Conservation (phyloP, 495 filamentous ascomycete species). For the Venustampulla echinocandica region DNA sequence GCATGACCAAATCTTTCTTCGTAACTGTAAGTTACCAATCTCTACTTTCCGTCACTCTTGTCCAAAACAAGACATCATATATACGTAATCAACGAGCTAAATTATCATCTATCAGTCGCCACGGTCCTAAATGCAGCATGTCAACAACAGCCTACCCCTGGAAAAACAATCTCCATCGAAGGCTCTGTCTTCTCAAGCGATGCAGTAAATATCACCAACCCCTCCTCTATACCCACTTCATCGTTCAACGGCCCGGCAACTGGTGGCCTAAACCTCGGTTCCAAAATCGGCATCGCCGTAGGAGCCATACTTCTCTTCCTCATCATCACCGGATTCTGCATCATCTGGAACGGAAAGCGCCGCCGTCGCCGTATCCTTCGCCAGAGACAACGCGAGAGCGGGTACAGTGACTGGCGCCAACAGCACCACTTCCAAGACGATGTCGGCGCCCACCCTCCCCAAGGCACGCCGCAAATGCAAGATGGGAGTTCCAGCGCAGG, state of each 20-base stretch:
- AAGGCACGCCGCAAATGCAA: not conserved
- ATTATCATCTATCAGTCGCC: slow-evolving; percentile 27
- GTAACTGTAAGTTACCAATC: slow-evolving; percentile 18
- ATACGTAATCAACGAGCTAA: slow-evolving; percentile 5
- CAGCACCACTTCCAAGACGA: not conserved
- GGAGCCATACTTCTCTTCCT: slow-evolving; percentile 38
- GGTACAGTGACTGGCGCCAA: slow-evolving; percentile 11
- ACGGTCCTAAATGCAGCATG: slow-evolving; percentile 41
- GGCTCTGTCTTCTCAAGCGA: slow-evolving; percentile 38
- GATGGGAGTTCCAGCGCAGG: not conserved
- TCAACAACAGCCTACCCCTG: slow-evolving; percentile 34
- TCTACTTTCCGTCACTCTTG: not conserved
- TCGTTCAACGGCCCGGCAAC: slow-evolving; percentile 1
- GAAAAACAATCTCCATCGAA: slow-evolving; percentile 33
- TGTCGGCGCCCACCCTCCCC: not conserved
- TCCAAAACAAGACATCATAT: too few species aligned
- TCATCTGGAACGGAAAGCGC: slow-evolving; percentile 41
- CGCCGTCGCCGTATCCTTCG: slow-evolving; percentile 21
- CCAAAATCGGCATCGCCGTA: slow-evolving; percentile 43
- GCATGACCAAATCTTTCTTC: slow-evolving; percentile 10
- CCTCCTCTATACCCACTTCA: not conserved
- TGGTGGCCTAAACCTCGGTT: slow-evolving; percentile 36
- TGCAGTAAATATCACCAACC: slow-evolving; percentile 29
- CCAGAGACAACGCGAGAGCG: slow-evolving; percentile 7
- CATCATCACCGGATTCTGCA: slow-evolving; percentile 31